Evolutionary conservation across 192 early-diverging fungal genomes (phyloP), one percentile per base, ranked within the genome.

Genomic region (Backusella australiensis): DNA sequence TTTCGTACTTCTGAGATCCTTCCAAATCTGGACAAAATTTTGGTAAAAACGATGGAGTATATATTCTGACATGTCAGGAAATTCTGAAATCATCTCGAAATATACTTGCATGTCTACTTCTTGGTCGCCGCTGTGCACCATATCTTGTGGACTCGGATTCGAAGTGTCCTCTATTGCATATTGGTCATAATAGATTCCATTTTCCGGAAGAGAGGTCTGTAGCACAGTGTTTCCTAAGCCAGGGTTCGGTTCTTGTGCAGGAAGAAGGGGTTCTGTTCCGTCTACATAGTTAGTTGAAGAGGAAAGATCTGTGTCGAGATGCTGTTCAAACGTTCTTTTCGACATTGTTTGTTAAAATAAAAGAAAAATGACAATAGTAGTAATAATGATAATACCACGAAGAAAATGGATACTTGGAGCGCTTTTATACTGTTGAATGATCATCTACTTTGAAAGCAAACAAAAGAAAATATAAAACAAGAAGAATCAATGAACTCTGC

Each of bases 1-100:
- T 15, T 35, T 46, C 2, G 52, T 15, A 3, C 63, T 21, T 69
- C 74, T 73, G n/a, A 75, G 35, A 0, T 65, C 32, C 6, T 23
- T 14, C 78, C 78, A 79, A 35, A 23, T 15, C n/a, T 38, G 6
- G 12, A 44, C 14, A 71, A 79, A 70, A 17, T 6, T 11, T 42
- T 4, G 15, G 63, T 44, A 74, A 15, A 44, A 7, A 42, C n/a
- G 19, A 8, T 79, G 78, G 1, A 6, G 15, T 35, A 68, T 5
- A 68, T 36, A 68, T 8, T 17, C 5, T 8, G 17, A n/a, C 4
- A 68, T 36, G 21, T 36, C 17, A 35, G 67, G 67, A 68, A 68
- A 68, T 34, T 68, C 29, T 34, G 17, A 1, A 34, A 35, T 17
- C n/a, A 68, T 6, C 17, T 49, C 46, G 9, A 44, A 14, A 11